Evolutionary conservation across 441 rosid species (phyloP), one percentile per base, ranked within the genome.

Genomic region (Bocquillonia castaneifolia): DNA sequence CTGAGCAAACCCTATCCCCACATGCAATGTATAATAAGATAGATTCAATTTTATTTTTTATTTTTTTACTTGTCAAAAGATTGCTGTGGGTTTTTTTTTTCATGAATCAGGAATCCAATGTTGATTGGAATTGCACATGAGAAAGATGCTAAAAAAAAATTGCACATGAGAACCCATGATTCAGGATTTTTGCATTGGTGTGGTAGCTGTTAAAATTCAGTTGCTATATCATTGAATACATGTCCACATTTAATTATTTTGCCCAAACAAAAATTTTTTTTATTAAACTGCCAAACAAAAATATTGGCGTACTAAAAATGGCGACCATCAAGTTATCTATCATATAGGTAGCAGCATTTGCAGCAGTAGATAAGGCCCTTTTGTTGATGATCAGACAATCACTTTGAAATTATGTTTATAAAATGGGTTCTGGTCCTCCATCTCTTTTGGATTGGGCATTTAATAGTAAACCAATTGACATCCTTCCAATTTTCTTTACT

Each of bases 61-160:
- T n/a, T n/a, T n/a, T n/a, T n/a, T n/a, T n/a, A n/a, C n/a, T n/a
- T n/a, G n/a, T n/a, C n/a, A n/a, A n/a, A n/a, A n/a, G n/a, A n/a
- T n/a, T n/a, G n/a, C n/a, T n/a, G n/a, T n/a, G n/a, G n/a, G n/a
- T n/a, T n/a, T n/a, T n/a, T n/a, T n/a, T n/a, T n/a, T n/a, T n/a
- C n/a, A n/a, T n/a, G n/a, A n/a, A 15, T 50, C 10, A 36, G 37
- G 36, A 34, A 52, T 65, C 69, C 69, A 34, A 65, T 17, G 14
- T 34, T 40, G 45, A 40, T 40, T 40, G 45, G n/a, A n/a, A n/a
- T n/a, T n/a, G n/a, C n/a, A n/a, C n/a, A n/a, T n/a, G n/a, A n/a
- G n/a, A n/a, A n/a, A n/a, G n/a, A n/a, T n/a, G n/a, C n/a, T n/a
- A n/a, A n/a, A n/a, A n/a, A n/a, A n/a, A 12, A 17, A 40, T 12